These are phyloP conservation scores for Lyophyllum atratum DNA, from an alignment of 768 basidiomycete species.

Conservation along the genomic window DNA sequence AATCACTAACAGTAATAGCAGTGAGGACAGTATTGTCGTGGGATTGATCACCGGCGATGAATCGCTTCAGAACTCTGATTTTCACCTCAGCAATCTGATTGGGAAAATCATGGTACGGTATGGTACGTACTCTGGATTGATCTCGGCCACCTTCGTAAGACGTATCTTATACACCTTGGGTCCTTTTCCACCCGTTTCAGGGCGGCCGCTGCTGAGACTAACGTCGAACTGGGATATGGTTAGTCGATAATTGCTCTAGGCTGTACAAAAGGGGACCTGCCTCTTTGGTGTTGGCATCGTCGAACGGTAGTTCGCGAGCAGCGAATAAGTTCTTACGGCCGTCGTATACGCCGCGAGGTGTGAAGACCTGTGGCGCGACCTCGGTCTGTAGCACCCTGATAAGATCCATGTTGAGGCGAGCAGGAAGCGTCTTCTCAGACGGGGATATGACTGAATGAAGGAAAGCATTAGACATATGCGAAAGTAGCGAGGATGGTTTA, in stretches of 20 bases:
- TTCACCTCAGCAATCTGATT: not conserved
- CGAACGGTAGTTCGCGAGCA: slow-evolving; percentile 60
- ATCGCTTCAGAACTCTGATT: slow-evolving; percentile 56
- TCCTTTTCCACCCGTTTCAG: slow-evolving; percentile 37
- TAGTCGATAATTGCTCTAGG: not conserved
- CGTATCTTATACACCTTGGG: slow-evolving; percentile 71
- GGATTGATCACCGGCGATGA: slow-evolving; percentile 59
- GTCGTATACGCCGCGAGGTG: slow-evolving; percentile 74
- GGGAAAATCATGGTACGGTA: not conserved
- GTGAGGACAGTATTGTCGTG: slow-evolving; percentile 67
- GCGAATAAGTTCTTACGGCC: slow-evolving; percentile 79
- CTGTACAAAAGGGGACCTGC: slow-evolving; percentile 31
- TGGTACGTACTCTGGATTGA: slow-evolving; percentile 49
- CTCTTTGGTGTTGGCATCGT: slow-evolving; percentile 50
- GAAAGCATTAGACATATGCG: not conserved
- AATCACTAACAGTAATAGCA: slow-evolving; percentile 55
- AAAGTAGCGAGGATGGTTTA: not conserved
- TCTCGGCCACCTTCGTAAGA: slow-evolving; percentile 56
- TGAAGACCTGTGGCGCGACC: slow-evolving; percentile 66
- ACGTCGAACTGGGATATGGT: slow-evolving; percentile 58
- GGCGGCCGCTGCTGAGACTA: slow-evolving; percentile 38
- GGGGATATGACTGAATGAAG: slow-evolving; percentile 56
- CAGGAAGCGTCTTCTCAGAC: slow-evolving; percentile 68
- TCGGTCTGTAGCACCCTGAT: slow-evolving; percentile 62
- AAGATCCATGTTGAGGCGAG: slow-evolving; percentile 68